phyloP scores from a whole-genome alignment of 1,139 yeast species.

The Saccharomycopsis hybrid region DNA sequence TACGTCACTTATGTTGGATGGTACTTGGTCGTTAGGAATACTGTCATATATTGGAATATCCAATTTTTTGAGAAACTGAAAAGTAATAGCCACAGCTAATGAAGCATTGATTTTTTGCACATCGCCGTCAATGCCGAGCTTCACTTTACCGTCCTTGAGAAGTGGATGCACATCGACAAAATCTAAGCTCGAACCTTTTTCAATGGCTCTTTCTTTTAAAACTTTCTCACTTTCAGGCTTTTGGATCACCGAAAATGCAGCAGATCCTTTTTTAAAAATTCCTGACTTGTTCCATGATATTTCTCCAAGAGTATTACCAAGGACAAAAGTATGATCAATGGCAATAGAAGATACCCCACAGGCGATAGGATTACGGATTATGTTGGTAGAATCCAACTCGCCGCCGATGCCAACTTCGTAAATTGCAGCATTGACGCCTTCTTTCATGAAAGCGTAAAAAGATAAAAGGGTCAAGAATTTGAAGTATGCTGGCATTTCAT shows the following conservation, averaged over 20 bases:
- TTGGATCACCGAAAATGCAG: conserved; percentile 59
- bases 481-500: conserved; percentile 87
- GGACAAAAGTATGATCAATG: conserved; percentile 84
- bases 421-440: conserved; percentile 86
- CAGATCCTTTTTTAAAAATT: conserved; percentile 63
- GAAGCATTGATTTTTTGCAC: conserved; percentile 87
- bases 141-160: conserved; percentile 33
- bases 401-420: conserved; percentile 99
- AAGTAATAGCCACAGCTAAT: conserved; percentile 70
- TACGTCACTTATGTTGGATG: conserved; percentile 21
- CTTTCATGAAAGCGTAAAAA: conserved; percentile 82
- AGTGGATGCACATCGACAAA: conserved; percentile 44
- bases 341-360: conserved; percentile 87
- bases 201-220: conserved; percentile 57
- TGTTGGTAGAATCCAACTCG: conserved; percentile 89
- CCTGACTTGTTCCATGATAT: conserved; percentile 98
- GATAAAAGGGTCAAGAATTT: conserved; percentile 83
- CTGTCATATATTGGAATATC: conserved; percentile 31
- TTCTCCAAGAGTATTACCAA: conserved; percentile 82
- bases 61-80: conserved; percentile 49
- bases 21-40: conserved; percentile 23
- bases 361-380: conserved; percentile 70
- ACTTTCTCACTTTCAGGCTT: conserved; percentile 52
- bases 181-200: conserved; percentile 43
- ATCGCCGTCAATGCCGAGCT: conserved; percentile 78